Evolutionary conservation across 1,139 yeast species (phyloP), one percentile per base, ranked within the genome.

Genomic region (Meyerozyma guilliermondii): DNA sequence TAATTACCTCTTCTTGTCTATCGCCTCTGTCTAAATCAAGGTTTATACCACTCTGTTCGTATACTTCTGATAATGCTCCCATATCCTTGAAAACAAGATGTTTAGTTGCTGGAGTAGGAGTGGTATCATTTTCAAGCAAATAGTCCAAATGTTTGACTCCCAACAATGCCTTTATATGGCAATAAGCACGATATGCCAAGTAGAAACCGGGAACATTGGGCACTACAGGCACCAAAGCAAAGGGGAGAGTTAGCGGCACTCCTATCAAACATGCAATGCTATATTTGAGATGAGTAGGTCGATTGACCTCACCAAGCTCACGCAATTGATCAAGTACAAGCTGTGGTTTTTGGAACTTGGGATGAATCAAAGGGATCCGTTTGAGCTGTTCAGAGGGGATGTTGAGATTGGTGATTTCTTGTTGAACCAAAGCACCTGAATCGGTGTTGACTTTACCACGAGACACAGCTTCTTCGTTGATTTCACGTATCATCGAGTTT

Each of bases 161-260:
- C 42, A 78, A 61, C 46, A 78, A 69, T 1, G 96, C 96, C 56
- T 85, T 87, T 56, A 81, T 71, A 59, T 91, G 87, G 56, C 96
- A 87, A 65, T 88, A 92, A 16, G 86, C 73, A 50, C 98, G 73
- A 61, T 85, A 92, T 5, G 86, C 71, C 38, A 91, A 63, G 57
- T 89, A 92, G 54, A 92, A 84, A 0, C 97, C 97, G 0, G 98
- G 98, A n/a, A 92, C 78, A 53, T 92, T 92, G 16, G 98, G 98
- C 1, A 91, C 60, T n/a, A 91, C 72, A 0, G 98, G 98, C 0
- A 92, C 57, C 38, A 89, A 56, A 0, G 88, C 89, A 42, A 89
- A 62, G 1, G 98, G 98, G 7, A 88, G 56, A 0, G 95, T 80
- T 38, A 91, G 50, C 1, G 98, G 98, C 3, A 92, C 64, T 2